Conservation (phyloP, 2,329 filamentous ascomycete species). For the Botrytis fabae region DNA sequence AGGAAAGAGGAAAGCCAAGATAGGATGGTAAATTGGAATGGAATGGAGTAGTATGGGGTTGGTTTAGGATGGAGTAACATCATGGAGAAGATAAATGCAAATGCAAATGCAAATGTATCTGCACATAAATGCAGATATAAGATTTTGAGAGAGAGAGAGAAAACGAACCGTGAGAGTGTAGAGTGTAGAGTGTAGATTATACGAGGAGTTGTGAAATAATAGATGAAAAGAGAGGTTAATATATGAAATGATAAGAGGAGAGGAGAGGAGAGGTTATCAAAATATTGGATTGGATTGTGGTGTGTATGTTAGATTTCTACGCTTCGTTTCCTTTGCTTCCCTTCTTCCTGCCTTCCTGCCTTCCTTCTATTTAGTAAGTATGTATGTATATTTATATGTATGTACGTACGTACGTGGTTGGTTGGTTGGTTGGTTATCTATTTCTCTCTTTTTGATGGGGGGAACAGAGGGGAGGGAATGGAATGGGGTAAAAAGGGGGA, state of each 20-base stretch:
- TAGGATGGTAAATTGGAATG: background rate
- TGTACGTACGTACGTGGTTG: too few species aligned
- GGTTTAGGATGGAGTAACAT: background rate
- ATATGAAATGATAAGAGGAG: background rate
- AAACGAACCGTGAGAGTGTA: background rate
- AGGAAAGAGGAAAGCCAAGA: background rate
- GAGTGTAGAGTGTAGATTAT: background rate
- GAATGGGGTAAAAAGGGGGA: background rate
- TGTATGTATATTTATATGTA: background rate
- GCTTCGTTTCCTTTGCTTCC: too few species aligned
- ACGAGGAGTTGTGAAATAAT: background rate
- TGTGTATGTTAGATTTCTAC: constrained; percentile 1
- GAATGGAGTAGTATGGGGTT: background rate
- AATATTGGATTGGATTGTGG: background rate
- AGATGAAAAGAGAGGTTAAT: background rate
- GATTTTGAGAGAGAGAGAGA: background rate
- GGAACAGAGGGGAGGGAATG: too few species aligned
- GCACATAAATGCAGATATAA: background rate
- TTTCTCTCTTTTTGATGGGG: background rate
- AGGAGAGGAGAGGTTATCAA: background rate
- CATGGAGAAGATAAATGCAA: background rate
- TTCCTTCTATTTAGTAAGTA: background rate
- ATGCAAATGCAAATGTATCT: background rate
- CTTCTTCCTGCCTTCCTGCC: too few species aligned
- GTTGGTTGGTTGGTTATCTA: too few species aligned